Conservation (phyloP, 352 stramenopile genomes). For the Blastocystis sp. region DNA sequence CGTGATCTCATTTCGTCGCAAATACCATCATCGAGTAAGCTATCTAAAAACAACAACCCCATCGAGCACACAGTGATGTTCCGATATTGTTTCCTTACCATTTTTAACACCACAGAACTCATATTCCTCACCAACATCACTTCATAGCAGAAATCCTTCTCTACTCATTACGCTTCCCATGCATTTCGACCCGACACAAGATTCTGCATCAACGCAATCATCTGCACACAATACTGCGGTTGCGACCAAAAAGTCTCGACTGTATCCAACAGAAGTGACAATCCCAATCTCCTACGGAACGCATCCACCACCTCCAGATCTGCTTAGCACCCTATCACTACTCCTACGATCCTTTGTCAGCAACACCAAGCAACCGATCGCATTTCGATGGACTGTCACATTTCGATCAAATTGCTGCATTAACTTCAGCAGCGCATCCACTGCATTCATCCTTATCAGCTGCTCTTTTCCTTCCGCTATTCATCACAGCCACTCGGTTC, state of each 20-base stretch:
- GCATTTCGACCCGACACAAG: neutral
- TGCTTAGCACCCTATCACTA: too few species aligned
- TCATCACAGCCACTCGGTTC: neutral
- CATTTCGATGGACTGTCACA: neutral
- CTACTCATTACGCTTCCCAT: neutral
- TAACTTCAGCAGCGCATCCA: constrained; percentile 22
- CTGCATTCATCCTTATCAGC: neutral
- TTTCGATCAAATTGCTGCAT: neutral
- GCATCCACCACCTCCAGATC: neutral
- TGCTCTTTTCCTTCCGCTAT: neutral
- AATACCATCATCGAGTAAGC: neutral
- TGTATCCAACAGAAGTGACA: neutral
- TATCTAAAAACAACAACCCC: neutral
- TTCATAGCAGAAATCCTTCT: neutral
- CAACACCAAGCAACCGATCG: neutral
- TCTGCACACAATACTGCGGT: neutral
- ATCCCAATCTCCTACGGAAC: neutral
- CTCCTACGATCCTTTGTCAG: neutral
- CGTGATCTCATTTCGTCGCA: neutral
- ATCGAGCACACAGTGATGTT: neutral
- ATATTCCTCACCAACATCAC: neutral
- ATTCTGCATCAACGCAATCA: neutral
- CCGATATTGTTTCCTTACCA: neutral
- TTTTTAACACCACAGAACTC: neutral
- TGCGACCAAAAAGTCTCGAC: neutral